phyloP scores from a whole-genome alignment of 495 filamentous ascomycete genomes.

The Sordaria brevicollis region DNA sequence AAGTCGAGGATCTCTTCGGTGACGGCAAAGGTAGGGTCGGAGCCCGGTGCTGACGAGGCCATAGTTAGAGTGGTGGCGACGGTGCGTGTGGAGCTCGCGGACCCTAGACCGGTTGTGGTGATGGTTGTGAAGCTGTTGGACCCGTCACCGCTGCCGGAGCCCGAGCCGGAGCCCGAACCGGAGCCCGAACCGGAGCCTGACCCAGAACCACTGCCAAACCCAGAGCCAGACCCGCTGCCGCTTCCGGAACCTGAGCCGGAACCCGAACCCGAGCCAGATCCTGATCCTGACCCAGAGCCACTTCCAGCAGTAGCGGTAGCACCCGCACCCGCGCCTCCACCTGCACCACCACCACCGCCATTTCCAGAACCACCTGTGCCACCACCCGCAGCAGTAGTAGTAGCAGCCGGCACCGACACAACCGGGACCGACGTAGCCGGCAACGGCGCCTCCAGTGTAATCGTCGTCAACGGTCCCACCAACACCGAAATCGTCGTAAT shows the following conservation, averaged over 20 bases:
- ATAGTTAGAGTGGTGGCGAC: slow-evolving; percentile 19
- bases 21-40: slow-evolving; percentile 24
- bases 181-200: not conserved
- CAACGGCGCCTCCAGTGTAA: slow-evolving; percentile 15
- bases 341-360: not conserved
- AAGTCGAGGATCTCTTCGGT: slow-evolving; percentile 52
- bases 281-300: not conserved
- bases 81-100: slow-evolving; percentile 10
- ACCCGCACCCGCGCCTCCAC: not conserved
- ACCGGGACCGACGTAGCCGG: slow-evolving; percentile 1
- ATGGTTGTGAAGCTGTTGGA: slow-evolving; percentile 22
- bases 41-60: slow-evolving; percentile 13
- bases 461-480: slow-evolving; percentile 18
- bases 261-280: not conserved
- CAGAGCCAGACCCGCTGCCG: not conserved
- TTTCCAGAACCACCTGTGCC: not conserved
- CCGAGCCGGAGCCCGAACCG: not conserved
- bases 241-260: not conserved
- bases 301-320: not conserved
- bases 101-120: slow-evolving; percentile 16
- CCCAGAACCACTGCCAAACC: not conserved
- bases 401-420: slow-evolving; percentile 1
- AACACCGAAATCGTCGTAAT: slow-evolving; percentile 30
- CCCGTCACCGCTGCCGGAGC: not conserved
- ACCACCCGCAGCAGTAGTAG: not conserved